Evolutionary conservation across 1,284 basidiomycete genomes (phyloP).

Genomic region (Ceratobasidium theobromae): DNA sequence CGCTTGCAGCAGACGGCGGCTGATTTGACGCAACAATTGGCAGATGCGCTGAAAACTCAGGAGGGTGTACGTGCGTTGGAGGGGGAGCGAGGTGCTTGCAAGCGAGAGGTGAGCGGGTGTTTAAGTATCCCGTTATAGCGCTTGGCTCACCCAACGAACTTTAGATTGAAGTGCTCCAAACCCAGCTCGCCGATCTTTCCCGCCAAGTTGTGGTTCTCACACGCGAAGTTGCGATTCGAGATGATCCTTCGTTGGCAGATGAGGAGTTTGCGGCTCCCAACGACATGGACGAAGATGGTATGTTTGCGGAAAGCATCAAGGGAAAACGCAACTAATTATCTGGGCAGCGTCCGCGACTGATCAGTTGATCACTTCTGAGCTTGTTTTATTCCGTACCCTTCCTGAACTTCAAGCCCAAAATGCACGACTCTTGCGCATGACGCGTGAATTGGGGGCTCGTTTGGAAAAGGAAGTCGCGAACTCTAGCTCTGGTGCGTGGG

Average conservation of each 20-base stretch:
- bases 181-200: conserved; percentile 82
- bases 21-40: conserved; percentile 77
- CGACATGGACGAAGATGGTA: conserved; percentile 44
- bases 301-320: no score
- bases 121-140: no score
- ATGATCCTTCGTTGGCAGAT: conserved; percentile 77
- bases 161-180: conserved; percentile 72
- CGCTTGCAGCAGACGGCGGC: conserved; percentile 73
- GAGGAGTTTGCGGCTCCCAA: conserved; percentile 61
- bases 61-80: conserved; percentile 24
- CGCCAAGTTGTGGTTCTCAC: conserved; percentile 81
- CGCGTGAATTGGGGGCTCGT: conserved; percentile 74
- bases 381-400: conserved; percentile 86
- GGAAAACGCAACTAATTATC: not conserved
- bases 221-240: conserved; percentile 74
- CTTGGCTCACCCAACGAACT: conserved; percentile 55
- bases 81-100: conserved; percentile 56
- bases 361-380: conserved; percentile 81
- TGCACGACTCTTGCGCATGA: conserved; percentile 80
- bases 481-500: not conserved
- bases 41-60: conserved; percentile 57
- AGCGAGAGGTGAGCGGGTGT: conserved; percentile 17
- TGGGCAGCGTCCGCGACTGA: not conserved
- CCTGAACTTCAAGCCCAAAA: conserved; percentile 86
- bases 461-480: conserved; percentile 67